Base-by-base conservation (phyloP, 83 land plant genomes). In the Picea abies region DNA sequence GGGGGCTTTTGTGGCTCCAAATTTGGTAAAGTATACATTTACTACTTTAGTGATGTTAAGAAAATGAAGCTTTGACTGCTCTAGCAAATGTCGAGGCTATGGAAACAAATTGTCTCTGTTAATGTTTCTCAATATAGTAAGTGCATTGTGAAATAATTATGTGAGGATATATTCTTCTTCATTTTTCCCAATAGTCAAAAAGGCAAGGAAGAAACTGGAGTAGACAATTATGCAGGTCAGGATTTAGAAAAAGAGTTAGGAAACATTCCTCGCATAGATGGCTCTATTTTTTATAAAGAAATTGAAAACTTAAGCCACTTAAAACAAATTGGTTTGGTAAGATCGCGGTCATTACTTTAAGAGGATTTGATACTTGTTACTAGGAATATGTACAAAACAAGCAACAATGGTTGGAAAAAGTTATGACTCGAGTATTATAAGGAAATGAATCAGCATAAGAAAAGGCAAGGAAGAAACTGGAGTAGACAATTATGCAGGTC, bases 161-260 rank as follows among this genome's bases (percentile, higher is more conserved):
- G 85, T 76, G 96, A 91, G 79, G 98, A 96, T 87, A 83, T 94
- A 16, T 97, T 96, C 49, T 96, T 95, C 88, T 97, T 83, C 76
- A 67, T 61, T 71, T 69, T 26, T 91, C 83, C 72, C 56, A 56
- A 5, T 84, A 12, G 71, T 77, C 83, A 4, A 76, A 20, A 37
- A 72, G 68, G 76, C 61, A 79, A 29, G 63, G 35, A 58, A 81
- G 72, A 75, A 32, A 61, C 35, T 35, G 49, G 32, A 68, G 77
- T 39, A 39, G 41, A 39, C 41, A 39, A 4, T 4, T 4, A 4
- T 5, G 41, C 5, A 5, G 41, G 41, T 39, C 5, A 39, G 41
- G 3, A 39, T 39, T 39, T 39, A 39, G 41, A 22, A 47, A 58
- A 32, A 73, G 70, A 67, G 26, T 56, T 39, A 44, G 80, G 82